Base-by-base conservation (phyloP, 768 basidiomycete species). In the Rubroboletus satanas region DNA sequence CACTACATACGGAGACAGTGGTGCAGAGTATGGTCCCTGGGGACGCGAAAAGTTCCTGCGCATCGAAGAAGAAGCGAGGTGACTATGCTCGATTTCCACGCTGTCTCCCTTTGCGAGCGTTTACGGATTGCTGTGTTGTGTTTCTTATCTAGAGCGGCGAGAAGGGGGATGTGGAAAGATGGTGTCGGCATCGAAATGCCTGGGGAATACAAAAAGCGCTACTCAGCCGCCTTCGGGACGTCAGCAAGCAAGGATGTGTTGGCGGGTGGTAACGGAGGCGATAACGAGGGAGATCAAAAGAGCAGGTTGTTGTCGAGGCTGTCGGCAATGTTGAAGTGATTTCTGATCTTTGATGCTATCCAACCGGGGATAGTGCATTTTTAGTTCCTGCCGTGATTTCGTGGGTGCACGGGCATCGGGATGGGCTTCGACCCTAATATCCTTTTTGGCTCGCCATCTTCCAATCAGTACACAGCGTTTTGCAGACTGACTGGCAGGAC, bases 1-100 rank as follows among this genome's bases (percentile, higher is more conserved):
- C 0, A 80, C 81, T 0, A 85, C 82, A 0, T 97, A 96, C 63
- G 80, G 83, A 52, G 87, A 88, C 68, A 76, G 80, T 9, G 89
- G 88, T 4, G 92, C 89, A 15, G 88, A 88, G 62, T 90, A 95
- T 58, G 93, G 93, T 1, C 71, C 75, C 21, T 77, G 76, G 72
- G 83, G 85, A 2, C 81, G 87, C 54, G 86, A 84, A 3, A 74
- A 72, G 43, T 89, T 87, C 69, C 66, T 88, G 39, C 71, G 72
- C 15, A 64, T 84, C 5, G 86, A 95, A 69, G 73, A 71, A 1
- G 75, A 81, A 58, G 91, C 92, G 1, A 85, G 78, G 92, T 91
- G 49, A 58, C 28, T 45, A 29, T 61, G 33, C 11, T 15, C 10
- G 17, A 9, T 29, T 15, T 21, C 44, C 44, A 14, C 33, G 15